phyloP scores from a whole-genome alignment of 306 rosid genomes.

The Vigna mungo region DNA sequence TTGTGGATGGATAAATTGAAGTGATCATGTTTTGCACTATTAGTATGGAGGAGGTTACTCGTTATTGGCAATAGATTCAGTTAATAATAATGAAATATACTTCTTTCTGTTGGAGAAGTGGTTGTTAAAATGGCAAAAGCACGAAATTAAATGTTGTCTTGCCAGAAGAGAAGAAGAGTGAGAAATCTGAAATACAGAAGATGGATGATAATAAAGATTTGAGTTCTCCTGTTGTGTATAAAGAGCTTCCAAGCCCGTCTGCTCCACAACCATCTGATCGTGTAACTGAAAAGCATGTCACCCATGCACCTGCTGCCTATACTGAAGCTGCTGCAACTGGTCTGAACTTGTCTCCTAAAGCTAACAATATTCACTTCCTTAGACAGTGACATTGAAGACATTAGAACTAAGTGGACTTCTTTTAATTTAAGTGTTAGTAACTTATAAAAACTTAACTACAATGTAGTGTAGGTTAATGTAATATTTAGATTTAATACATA shows the following conservation, averaged over 20 bases:
- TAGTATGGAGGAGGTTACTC: no score
- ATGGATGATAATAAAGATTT: conserved; percentile 49
- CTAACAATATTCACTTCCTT: conserved; percentile 53
- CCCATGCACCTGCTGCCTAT: conserved; percentile 47
- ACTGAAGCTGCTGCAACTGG: conserved; percentile 54
- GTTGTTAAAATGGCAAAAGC: conserved; percentile 63
- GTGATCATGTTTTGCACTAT: no score
- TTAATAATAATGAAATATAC: no score
- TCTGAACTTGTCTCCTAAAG: conserved; percentile 50
- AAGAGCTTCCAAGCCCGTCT: conserved; percentile 56
- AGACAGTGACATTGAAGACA: no score
- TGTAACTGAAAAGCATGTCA: conserved; percentile 60
- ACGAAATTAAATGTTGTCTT: conserved; percentile 51
- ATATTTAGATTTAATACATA: no score
- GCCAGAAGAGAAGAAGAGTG: conserved; percentile 51
- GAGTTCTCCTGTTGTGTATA: conserved; percentile 52
- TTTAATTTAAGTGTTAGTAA: no score
- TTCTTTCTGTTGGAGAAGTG: no score
- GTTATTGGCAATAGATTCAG: no score
- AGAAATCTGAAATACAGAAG: conserved; percentile 59
- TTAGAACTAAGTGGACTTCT: no score
- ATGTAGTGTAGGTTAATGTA: no score
- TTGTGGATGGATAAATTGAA: no score
- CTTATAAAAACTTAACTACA: no score
- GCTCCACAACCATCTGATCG: conserved; percentile 60